Evolutionary conservation across 441 rosid species (phyloP).

Genomic region (Adansonia grandidieri): DNA sequence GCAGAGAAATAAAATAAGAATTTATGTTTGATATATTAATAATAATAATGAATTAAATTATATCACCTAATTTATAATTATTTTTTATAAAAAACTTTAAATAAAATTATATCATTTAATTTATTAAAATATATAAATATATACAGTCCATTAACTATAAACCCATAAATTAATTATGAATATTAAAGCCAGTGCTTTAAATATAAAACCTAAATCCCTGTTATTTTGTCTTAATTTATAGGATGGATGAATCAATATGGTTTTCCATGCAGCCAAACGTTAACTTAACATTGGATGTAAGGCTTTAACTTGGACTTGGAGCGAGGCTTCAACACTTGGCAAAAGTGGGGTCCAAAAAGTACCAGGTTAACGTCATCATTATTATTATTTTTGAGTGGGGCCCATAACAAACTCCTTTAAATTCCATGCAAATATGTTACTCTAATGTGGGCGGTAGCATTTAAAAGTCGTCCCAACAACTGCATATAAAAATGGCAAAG

Average conservation of each 20-base stretch:
- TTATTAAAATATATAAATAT: too few relatives aligned
- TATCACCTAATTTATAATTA: too few relatives aligned
- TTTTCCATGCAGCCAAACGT: background rate
- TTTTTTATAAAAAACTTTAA: too few relatives aligned
- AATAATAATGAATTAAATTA: too few relatives aligned
- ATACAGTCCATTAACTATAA: too few relatives aligned
- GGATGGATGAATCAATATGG: background rate
- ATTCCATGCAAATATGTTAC: constrained; percentile 29
- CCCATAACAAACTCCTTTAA: constrained; percentile 28
- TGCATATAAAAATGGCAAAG: constrained; percentile 37
- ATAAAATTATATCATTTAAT: too few relatives aligned
- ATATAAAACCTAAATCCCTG: background rate
- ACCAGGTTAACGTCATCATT: background rate
- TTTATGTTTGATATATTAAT: too few relatives aligned
- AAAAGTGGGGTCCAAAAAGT: constrained; percentile 11
- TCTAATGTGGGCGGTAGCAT: constrained; percentile 7
- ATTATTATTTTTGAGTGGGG: constrained; percentile 20
- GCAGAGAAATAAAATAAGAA: background rate
- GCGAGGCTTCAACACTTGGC: background rate
- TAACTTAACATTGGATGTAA: background rate
- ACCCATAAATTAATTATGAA: background rate
- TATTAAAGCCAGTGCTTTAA: background rate
- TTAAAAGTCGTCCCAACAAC: constrained; percentile 6
- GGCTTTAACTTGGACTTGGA: background rate
- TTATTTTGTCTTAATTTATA: background rate